Evolutionary conservation across 2,329 filamentous ascomycete genomes (phyloP), one percentile per base, ranked within the genome.

Genomic region (Westerdykella sp.): DNA sequence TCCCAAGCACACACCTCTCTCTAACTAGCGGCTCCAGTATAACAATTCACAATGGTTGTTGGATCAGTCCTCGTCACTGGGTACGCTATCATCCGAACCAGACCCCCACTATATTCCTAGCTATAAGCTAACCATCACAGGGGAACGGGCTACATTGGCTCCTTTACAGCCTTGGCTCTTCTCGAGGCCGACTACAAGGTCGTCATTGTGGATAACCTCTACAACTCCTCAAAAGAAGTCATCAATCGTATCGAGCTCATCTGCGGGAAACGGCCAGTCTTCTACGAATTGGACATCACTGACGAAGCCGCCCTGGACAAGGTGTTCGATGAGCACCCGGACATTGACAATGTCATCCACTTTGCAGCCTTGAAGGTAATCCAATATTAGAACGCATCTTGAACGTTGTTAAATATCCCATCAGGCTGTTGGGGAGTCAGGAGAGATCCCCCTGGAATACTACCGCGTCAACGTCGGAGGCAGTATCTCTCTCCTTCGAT

Each of bases 131-230:
- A 53, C 53, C 14, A 46, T 15, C 37, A 44, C 54, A 96, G 93
- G 79, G 93, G 93, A 64, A 95, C 90, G 54, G 93, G 93, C 74
- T 98, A 98, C 78, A 98, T 98, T 71, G 93, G 93, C 68, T 97
- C 91, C 40, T 97, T 97, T 77, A 98, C 93, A 49, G 77, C 87
- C 44, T 83, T 98, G 40, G 84, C 89, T 42, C 86, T 98, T 21
- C 87, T 98, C 56, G 79, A 96, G 66, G 86, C 93, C 63, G 90
- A 83, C 69, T 97, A 97, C 79, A 84, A 97, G 69, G 93, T 98
- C 51, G 85, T 98, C 67, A 88, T 98, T 53, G 83, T 35, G 55
- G 93, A 98, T 75, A 97, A 83, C 72, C 80, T 97, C 55, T 95
- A 95, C 84, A 98, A 98, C 73, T 96, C 93, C 39, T 95, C 87